Base-by-base conservation (phyloP, 2,329 filamentous ascomycete species). In the Davidsoniella eucalypti region DNA sequence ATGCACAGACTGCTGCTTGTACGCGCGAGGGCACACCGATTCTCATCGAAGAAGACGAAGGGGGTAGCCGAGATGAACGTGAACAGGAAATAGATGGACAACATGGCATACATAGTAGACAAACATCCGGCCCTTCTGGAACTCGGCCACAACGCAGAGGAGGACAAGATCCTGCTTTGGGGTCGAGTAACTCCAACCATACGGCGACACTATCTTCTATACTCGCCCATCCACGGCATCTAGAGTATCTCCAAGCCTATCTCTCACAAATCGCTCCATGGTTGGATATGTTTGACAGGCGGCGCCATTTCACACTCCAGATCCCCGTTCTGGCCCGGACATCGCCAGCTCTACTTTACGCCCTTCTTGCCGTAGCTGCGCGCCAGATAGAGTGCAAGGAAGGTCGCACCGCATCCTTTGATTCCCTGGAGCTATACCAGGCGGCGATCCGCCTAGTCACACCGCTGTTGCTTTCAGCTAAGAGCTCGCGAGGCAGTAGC, bases 211-310 rank as follows among this genome's bases (percentile, higher is more conserved):
- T 33, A 33, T 33, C 29, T 9, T 33, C 9, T 33, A 33, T 33
- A 9, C 8, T 10, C 29, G 29, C 29, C 9, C 8, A 33, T 12
- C 29, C 29, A 33, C 8, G 6, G 29, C 7, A 33, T 10, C 8
- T 69, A 4, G 58, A 63, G 42, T 70, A 69, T 43, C 54, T 72
- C 37, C 65, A 69, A 51, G 68, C 73, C 48, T 76, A 73, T 54
- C 67, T 75, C n/a, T 65, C 67, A 6, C 64, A 74, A 51, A 67
- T 76, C 40, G 72, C 71, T 2, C 69, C 69, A 18, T 75, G 72
- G 70, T 66, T 78, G 12, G 75, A 78, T 57, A 77, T 75, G 64
- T 76, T 76, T 53, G 74, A 78, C 56, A 67, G 65, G 25, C 63
- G 69, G 23, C 66, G 70, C 16, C 67, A 67, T 3, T 78, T 78